Evolutionary conservation across 306 rosid species (phyloP), one percentile per base, ranked within the genome.

Genomic region (Psophocarpus tetragonolobus): DNA sequence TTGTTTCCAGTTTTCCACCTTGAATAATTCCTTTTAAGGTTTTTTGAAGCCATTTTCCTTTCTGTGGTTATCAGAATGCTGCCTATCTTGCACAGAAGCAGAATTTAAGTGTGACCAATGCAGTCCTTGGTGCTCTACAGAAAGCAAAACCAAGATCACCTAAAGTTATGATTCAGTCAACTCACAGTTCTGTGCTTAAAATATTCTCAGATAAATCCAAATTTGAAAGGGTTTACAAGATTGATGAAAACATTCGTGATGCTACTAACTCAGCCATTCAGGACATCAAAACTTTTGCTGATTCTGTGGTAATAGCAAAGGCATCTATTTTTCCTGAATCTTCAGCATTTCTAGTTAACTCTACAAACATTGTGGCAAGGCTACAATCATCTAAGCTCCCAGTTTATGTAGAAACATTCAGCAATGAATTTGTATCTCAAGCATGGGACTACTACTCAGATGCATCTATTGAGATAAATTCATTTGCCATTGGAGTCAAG

Each of bases 391-490:
- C 33, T 30, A 85, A 88, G 51, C 85, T 95, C 73, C 44, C 85
- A 2, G 93, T 93, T 30, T 93, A 88, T 77, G 98, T 88, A 9
- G 92, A 88, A 82, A 74, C 80, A 45, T 91, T 91, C 83, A 90
- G 88, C 91, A 92, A 95, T 73, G 98, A 95, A 80, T 95, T 92
- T 82, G 93, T 92, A 21, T 88, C 97, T 63, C 98, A 95, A 86
- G 87, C 98, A 60, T 95, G 97, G 97, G 98, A 95, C 83, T 95
- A 83, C 86, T 92, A 89, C 91, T 92, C 97, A 0, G 98, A 95
- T 79, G 69, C 93, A 71, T 83, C 87, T 3, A 86, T 89, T 42
- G 98, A 95, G 90, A 84, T 95, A 69, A 91, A 95, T 82, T 80
- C 97, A 39, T 91, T 44, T 82, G 88, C 85, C 53, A 0, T 2